phyloP scores from a whole-genome alignment of 176 grass and related monocot genomes.

The Neostapfia colusana region DNA sequence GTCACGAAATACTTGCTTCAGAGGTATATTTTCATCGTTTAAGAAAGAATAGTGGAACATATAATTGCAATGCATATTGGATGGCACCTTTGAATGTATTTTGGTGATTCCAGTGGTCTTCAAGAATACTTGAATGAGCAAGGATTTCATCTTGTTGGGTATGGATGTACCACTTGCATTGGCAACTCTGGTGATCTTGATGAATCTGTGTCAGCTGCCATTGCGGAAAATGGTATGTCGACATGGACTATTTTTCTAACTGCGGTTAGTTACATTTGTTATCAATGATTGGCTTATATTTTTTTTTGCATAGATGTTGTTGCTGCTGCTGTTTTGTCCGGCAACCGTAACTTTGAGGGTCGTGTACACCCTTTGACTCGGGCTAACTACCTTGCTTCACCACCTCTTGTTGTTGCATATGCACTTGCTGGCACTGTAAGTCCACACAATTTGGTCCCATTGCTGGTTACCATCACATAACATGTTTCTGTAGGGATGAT shows the following conservation, averaged over 20 bases:
- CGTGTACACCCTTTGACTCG: slow-evolving; percentile 85
- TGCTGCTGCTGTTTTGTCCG: slow-evolving; percentile 89
- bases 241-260: not conserved
- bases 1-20: slow-evolving; percentile 93
- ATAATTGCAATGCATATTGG: not conserved
- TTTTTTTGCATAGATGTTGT: slow-evolving; percentile 63
- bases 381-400: slow-evolving; percentile 89
- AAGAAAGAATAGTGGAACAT: slow-evolving; percentile 21
- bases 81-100: slow-evolving; percentile 5
- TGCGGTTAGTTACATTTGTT: not conserved
- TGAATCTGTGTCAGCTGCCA: slow-evolving; percentile 73
- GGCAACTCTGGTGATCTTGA: slow-evolving; percentile 93
- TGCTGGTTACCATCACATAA: slow-evolving; percentile 6
- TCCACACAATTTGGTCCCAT: not conserved
- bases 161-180: slow-evolving; percentile 94
- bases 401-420: slow-evolving; percentile 88
- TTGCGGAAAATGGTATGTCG: slow-evolving; percentile 75
- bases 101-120: slow-evolving; percentile 58
- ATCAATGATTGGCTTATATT: slow-evolving; percentile 7
- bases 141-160: slow-evolving; percentile 87
- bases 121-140: slow-evolving; percentile 84
- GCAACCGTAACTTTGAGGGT: slow-evolving; percentile 90
- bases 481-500: not conserved
- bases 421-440: slow-evolving; percentile 92
- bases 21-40: slow-evolving; percentile 50